Evolutionary conservation across 768 basidiomycete genomes (phyloP).

Genomic region (Trichaptum fuscoviolaceum): DNA sequence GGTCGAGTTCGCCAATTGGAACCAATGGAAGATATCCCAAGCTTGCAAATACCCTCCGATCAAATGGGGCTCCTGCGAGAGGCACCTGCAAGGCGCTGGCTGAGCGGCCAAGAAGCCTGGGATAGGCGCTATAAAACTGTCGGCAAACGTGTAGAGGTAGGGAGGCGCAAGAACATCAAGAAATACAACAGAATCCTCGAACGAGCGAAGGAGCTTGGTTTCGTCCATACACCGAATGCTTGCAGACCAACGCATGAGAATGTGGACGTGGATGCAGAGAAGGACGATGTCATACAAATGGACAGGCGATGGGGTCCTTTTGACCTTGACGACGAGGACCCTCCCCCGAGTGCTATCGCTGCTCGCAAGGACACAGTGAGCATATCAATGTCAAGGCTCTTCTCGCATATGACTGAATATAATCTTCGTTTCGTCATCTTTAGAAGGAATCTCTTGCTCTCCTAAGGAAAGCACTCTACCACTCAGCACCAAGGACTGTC

Average conservation of each 20-base stretch:
- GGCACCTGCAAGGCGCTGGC: slow-evolving; percentile 61
- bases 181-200: slow-evolving; percentile 40
- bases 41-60: slow-evolving; percentile 44
- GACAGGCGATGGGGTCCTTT: slow-evolving; percentile 49
- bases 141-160: slow-evolving; percentile 37
- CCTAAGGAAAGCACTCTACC: slow-evolving; percentile 50
- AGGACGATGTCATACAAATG: slow-evolving; percentile 28
- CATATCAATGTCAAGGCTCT: neutral
- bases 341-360: slow-evolving; percentile 69
- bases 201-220: slow-evolving; percentile 43
- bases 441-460: slow-evolving; percentile 52
- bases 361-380: slow-evolving; percentile 62
- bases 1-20: slow-evolving; percentile 65
- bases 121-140: slow-evolving; percentile 43
- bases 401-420: neutral
- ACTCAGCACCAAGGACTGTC: slow-evolving; percentile 51
- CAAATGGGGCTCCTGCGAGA: slow-evolving; percentile 74
- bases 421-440: neutral
- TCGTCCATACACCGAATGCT: slow-evolving; percentile 20
- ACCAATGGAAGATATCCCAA: slow-evolving; percentile 44
- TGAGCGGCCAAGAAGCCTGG: slow-evolving; percentile 56
- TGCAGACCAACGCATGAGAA: neutral
- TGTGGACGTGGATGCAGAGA: slow-evolving; percentile 9
- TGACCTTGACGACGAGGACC: slow-evolving; percentile 59
- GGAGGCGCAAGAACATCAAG: slow-evolving; percentile 39